Evolutionary conservation across 257 asterid genomes (phyloP), one percentile per base, ranked within the genome.

Genomic region (Solanum bukasovii): DNA sequence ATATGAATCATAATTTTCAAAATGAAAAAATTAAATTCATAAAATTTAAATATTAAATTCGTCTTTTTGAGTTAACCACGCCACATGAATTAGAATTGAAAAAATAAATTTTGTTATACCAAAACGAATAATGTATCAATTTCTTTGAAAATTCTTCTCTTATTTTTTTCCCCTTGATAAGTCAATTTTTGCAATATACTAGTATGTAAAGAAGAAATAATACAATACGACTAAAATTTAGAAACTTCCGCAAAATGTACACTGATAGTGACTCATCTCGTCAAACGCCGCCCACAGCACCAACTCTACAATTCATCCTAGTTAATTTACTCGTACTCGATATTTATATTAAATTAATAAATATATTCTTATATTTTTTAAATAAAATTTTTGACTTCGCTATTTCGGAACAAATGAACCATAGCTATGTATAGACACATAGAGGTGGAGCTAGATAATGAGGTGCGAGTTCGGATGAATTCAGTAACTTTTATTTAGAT

Each of bases 391-490:
- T 31, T 31, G 1, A 56, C 25, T 18, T 7, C 0, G 5, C 1
- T 56, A 56, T 56, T 56, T 56, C 2, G 5, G 2, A 56, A 56
- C n/a, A 5, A 56, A 56, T 56, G 2, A 56, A 56, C 0, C 10
- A 56, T 56, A 56, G 4, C n/a, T 56, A 56, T 20, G n/a, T 16
- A 18, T 56, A n/a, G n/a, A n/a, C n/a, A n/a, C n/a, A n/a, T n/a
- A 56, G 4, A 52, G 63, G n/a, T 52, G 63, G 23, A 52, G 63
- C n/a, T 52, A 52, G 1, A 2, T 56, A 56, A 20, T 3, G 5
- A 59, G 1, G 0, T 3, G 27, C 0, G 0, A 21, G 0, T 59
- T 59, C 12, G 5, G 1, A 59, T 1, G 0, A 7, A 59, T 7
- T 21, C 0, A 7, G 0, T 59, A 59, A 20, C 0, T 59, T 59